Evolutionary conservation across 2,329 filamentous ascomycete species (phyloP), one percentile per base, ranked within the genome.

Genomic region (Claviceps monticola): DNA sequence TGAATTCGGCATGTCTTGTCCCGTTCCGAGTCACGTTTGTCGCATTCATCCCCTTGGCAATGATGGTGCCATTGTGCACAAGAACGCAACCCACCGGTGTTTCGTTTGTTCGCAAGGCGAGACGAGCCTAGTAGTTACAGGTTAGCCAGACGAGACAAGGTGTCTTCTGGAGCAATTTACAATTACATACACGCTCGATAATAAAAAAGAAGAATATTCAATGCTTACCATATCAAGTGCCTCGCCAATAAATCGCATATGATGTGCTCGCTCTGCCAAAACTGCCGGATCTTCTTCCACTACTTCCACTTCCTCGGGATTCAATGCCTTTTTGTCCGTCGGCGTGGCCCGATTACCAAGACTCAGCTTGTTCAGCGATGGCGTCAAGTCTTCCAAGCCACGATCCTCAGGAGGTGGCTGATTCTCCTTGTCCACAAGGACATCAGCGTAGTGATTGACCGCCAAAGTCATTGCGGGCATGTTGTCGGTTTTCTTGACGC

Each of bases 21-120:
- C 93, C 93, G 71, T 95, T 82, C 47, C 91, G 81, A 26, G 86
- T 93, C 59, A 86, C 77, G 62, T 96, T 98, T 50, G 93, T 98
- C 56, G 94, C 93, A 62, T 98, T 98, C 86, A 96, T 96, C 56
- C 93, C 93, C 56, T 78, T 79, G 43, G 88, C 90, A 57, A 98
- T 89, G 56, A 96, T 77, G 58, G 80, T 75, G 57, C 82, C 83
- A 29, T 87, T 70, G 64, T 89, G 79, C 21, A 97, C 90, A 50
- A 98, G 82, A 36, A 98, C 89, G 67, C 93, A 98, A 48, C 93
- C 94, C 19, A 98, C 93, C 1, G 93, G 93, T 1, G 94, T 97
- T 71, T 98, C 93, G 60, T 95, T 90, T 55, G 80, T 86, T 59
- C 74, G 73, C 48, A 98, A 79, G 21, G 94, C 93, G 57, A 88